phyloP scores from a whole-genome alignment of 2,329 filamentous ascomycete species.

The Exophiala sp. region DNA sequence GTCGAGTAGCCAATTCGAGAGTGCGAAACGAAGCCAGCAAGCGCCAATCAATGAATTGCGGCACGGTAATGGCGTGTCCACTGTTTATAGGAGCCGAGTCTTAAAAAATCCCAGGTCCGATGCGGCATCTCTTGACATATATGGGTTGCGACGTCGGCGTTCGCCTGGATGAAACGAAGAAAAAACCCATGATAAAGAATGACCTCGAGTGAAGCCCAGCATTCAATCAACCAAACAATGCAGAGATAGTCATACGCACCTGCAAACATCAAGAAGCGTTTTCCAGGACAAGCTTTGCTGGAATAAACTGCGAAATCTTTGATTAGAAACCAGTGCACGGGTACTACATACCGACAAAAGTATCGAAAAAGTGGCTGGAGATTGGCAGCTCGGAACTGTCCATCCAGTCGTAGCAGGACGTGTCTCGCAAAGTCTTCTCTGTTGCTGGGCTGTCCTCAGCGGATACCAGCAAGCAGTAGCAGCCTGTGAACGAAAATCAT shows the following conservation, averaged over 20 bases:
- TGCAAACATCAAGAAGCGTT: background rate
- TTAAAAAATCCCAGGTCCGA: too few relatives aligned
- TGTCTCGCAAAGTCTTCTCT: background rate
- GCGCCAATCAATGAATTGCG: too few relatives aligned
- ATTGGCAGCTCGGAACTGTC: background rate
- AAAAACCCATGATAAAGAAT: too few relatives aligned
- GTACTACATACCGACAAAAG: conserved; percentile 1
- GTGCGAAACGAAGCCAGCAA: too few relatives aligned
- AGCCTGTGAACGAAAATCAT: background rate
- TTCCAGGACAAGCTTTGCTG: background rate
- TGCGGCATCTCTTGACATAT: too few relatives aligned
- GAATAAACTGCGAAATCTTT: background rate
- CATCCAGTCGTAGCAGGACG: background rate
- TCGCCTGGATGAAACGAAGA: too few relatives aligned
- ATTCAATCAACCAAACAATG: background rate
- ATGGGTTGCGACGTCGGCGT: too few relatives aligned
- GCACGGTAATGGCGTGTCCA: too few relatives aligned
- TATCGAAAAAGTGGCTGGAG: too few relatives aligned
- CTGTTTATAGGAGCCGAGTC: too few relatives aligned
- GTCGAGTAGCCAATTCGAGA: too few relatives aligned
- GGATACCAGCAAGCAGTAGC: conserved; percentile 1
- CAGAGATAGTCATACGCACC: background rate
- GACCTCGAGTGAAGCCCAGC: too few relatives aligned
- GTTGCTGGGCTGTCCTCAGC: background rate
- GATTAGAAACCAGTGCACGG: background rate